phyloP scores from a whole-genome alignment of 2,329 filamentous ascomycete genomes.

The Penicillium sp. region DNA sequence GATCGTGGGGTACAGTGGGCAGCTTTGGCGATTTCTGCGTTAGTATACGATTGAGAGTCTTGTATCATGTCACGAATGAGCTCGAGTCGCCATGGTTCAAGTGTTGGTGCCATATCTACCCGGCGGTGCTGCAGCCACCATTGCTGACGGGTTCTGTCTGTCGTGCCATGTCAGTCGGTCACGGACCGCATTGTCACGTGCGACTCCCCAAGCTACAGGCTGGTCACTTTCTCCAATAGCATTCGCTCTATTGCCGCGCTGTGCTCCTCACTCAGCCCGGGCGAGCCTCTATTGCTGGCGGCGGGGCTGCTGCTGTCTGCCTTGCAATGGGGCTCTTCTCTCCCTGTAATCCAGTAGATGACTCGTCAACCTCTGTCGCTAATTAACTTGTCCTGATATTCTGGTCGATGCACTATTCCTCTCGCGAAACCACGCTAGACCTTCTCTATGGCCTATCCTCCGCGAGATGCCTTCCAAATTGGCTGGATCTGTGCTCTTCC shows the following conservation, averaged over 20 bases:
- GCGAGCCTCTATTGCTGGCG: constrained; percentile 8
- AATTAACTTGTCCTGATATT: background rate
- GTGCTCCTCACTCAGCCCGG: background rate
- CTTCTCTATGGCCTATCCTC: constrained; percentile 8
- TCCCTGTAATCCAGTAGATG: background rate
- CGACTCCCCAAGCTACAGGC: constrained; percentile 1
- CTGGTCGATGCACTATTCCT: background rate
- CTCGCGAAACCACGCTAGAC: constrained; percentile 2
- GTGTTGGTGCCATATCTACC: constrained; percentile 8
- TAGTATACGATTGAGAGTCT: background rate
- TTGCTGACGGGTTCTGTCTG: background rate
- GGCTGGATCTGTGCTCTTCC: constrained; percentile 15
- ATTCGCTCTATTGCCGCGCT: constrained; percentile 9
- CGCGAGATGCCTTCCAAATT: constrained; percentile 11
- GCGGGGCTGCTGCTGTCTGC: constrained; percentile 10
- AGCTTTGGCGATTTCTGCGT: background rate
- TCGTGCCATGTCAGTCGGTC: constrained; percentile 1
- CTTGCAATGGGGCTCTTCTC: constrained; percentile 7
- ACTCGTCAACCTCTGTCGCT: background rate
- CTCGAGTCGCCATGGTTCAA: constrained; percentile 5
- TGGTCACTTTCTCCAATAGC: constrained; percentile 12
- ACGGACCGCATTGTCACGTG: constrained; percentile 7
- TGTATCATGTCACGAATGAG: background rate
- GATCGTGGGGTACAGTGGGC: background rate
- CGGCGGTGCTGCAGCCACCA: background rate